These are phyloP conservation scores for Triangularia verruculosa DNA, from an alignment of 2,329 filamentous ascomycete genomes.

Conservation along the genomic window DNA sequence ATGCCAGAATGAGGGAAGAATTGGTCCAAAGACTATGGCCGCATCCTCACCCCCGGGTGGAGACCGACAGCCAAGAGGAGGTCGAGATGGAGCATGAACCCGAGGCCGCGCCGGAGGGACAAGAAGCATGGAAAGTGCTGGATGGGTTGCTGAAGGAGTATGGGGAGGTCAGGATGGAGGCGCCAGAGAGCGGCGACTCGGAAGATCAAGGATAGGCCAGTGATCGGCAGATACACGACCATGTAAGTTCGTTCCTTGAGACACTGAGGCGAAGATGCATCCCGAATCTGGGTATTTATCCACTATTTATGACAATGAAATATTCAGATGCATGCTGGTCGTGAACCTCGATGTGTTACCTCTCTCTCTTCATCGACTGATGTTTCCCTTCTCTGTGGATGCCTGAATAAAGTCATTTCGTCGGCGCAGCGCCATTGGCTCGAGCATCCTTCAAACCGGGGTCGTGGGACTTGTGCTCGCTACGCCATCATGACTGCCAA, in stretches of 20 bases:
- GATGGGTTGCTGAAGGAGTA: slow-evolving; percentile 1
- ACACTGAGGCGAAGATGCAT: not conserved
- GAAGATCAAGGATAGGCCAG: not conserved
- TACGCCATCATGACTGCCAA: not conserved
- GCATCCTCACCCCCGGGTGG: not conserved
- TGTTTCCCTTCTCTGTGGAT: not conserved
- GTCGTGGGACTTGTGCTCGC: not conserved
- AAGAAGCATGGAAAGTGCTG: slow-evolving; percentile 1
- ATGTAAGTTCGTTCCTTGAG: not conserved
- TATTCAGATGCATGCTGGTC: not conserved
- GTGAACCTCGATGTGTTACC: not conserved
- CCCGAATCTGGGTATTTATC: too few relatives aligned
- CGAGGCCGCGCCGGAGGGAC: not conserved
- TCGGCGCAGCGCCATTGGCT: not conserved
- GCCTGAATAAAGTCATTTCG: not conserved
- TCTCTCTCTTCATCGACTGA: not conserved
- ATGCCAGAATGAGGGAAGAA: not conserved
- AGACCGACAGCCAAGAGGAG: not conserved
- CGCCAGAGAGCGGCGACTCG: not conserved
- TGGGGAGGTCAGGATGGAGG: not conserved
- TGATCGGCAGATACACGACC: not conserved
- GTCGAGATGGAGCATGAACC: not conserved
- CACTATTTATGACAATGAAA: not conserved
- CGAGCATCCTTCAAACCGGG: not conserved
- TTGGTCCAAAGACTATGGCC: not conserved